Evolutionary conservation across 495 filamentous ascomycete genomes (phyloP).

Genomic region (Daldinia loculata): DNA sequence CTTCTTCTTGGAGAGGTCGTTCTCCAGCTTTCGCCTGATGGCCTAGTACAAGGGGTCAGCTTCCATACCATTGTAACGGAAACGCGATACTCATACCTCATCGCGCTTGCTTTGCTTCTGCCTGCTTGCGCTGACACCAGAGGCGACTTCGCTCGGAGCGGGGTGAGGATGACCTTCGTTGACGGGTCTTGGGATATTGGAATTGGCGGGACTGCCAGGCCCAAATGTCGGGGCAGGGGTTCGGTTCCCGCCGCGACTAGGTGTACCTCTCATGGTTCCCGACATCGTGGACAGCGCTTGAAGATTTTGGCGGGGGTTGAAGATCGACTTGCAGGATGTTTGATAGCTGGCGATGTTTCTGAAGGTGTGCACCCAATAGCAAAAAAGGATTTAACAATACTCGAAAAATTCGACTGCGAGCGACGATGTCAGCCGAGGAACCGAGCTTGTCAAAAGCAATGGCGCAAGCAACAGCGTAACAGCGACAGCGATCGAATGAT

Average conservation of each 20-base stretch:
- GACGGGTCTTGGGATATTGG: conserved; percentile 85
- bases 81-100: conserved; percentile 74
- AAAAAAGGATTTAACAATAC: conserved; percentile 7
- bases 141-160: conserved; percentile 69
- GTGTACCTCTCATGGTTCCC: conserved; percentile 67
- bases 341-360: not conserved
- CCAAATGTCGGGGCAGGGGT: conserved; percentile 69
- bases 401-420: conserved; percentile 24
- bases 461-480: conserved; percentile 17
- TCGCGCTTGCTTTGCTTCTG: conserved; percentile 96
- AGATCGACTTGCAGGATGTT: not conserved
- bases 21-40: conserved; percentile 95
- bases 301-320: not conserved
- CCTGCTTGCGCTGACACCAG: conserved; percentile 84
- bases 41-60: conserved; percentile 67
- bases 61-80: conserved; percentile 27
- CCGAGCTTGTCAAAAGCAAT: conserved; percentile 13
- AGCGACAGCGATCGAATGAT: conserved; percentile 33
- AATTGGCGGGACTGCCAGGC: conserved; percentile 68
- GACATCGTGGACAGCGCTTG: conserved; percentile 34
- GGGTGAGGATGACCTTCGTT: conserved; percentile 65
- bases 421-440: conserved; percentile 9
- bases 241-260: conserved; percentile 66
- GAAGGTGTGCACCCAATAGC: conserved; percentile 13
- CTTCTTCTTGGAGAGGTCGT: conserved; percentile 97